phyloP scores from a whole-genome alignment of 2,329 filamentous ascomycete species.

The Cladophialophora chaetospira region DNA sequence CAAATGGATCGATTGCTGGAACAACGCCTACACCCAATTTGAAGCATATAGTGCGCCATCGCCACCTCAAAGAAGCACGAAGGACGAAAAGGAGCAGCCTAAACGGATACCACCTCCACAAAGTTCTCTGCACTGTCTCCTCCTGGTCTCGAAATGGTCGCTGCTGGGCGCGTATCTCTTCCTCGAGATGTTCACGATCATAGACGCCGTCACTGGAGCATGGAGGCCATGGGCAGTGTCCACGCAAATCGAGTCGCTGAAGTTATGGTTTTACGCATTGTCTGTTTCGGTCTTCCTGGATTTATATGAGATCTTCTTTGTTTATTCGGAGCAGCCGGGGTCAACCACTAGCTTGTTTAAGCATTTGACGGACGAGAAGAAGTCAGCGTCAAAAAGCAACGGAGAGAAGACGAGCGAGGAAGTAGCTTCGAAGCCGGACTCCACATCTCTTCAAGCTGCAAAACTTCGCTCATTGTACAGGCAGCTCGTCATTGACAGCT shows the following conservation, averaged over 20 bases:
- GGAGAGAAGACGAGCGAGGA: neutral
- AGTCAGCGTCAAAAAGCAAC: neutral
- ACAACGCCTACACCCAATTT: constrained; percentile 50
- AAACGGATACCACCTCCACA: constrained; percentile 4
- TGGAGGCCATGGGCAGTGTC: constrained; percentile 42
- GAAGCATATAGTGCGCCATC: neutral
- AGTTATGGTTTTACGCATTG: constrained; percentile 70
- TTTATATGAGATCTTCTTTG: constrained; percentile 42
- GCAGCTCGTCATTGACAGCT: constrained; percentile 57
- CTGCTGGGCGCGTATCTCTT: constrained; percentile 68
- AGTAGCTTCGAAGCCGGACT: neutral
- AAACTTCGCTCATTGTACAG: constrained; percentile 36
- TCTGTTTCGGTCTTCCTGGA: constrained; percentile 52
- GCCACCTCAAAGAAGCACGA: constrained; percentile 23
- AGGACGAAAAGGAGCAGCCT: constrained; percentile 21
- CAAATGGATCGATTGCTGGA: constrained; percentile 65
- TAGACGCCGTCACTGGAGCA: constrained; percentile 1
- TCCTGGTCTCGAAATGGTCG: constrained; percentile 60
- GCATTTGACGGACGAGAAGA: neutral
- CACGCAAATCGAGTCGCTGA: constrained; percentile 63
- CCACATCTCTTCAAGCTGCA: neutral
- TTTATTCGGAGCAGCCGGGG: too few relatives aligned
- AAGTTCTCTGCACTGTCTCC: constrained; percentile 43
- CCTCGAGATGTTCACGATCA: constrained; percentile 65
- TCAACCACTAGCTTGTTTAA: too few relatives aligned